Percentiles rank a stretch among this genome's conserved stretches.
phyloP scores from a whole-genome alignment of 148 eudicot genomes.

The Persicaria tinctoria region DNA sequence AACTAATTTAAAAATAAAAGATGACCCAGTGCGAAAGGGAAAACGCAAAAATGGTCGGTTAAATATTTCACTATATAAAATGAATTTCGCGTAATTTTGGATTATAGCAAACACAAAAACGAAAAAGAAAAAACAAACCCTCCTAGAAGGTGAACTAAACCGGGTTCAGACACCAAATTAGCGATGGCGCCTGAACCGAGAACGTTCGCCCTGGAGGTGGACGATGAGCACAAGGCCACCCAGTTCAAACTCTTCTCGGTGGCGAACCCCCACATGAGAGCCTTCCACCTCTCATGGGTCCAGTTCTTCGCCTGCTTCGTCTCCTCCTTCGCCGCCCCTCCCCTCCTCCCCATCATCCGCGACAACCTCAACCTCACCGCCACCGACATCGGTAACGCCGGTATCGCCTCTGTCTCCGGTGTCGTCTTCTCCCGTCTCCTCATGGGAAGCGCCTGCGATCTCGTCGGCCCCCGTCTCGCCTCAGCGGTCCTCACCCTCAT shows the following conservation, averaged over 20 bases:
- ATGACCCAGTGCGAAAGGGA: not conserved
- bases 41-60: not conserved
- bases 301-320: constrained; percentile 29
- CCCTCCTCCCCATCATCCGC: constrained; percentile 40
- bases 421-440: constrained; percentile 34
- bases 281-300: constrained; percentile 37
- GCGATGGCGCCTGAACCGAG: not conserved
- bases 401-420: constrained; percentile 38
- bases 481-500: constrained; percentile 28
- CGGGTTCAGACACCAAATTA: not conserved
- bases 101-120: not conserved
- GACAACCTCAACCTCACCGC: constrained; percentile 34
- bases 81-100: too few relatives aligned
- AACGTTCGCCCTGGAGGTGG: constrained; percentile 32
- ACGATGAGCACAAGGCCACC: constrained; percentile 36
- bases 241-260: constrained; percentile 25
- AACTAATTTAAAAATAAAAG: not conserved
- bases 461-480: constrained; percentile 34
- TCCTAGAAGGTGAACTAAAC: not conserved
- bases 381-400: constrained; percentile 32
- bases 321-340: constrained; percentile 40
- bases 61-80: not conserved
- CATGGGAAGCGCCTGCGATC: constrained; percentile 39
- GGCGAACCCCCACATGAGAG: constrained; percentile 35
- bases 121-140: not conserved